A percentile compares a stretch with the other conserved stretches of the same genome.
Conservation (phyloP, 2,329 filamentous ascomycete genomes). For the Fusarium buxicola region DNA sequence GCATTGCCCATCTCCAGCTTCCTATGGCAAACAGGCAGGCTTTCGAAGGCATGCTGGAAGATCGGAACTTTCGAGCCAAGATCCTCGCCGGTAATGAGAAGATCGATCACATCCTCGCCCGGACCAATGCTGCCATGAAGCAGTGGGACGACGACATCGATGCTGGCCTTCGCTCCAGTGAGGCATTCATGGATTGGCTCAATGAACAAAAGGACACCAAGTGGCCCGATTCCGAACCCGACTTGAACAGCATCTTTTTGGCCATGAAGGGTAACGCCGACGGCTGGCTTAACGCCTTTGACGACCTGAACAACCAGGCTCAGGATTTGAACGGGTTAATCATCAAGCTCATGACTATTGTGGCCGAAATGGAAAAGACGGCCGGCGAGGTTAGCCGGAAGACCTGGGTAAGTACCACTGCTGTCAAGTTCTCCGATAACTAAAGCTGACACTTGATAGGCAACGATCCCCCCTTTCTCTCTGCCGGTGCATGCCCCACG, state of each 20-base stretch:
- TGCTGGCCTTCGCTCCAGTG: conserved; percentile 80
- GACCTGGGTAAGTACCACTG: conserved; percentile 69
- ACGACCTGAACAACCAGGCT: conserved; percentile 78
- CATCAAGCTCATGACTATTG: conserved; percentile 78
- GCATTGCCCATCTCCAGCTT: conserved; percentile 82
- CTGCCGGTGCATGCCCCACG: conserved; percentile 28
- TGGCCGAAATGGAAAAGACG: conserved; percentile 86
- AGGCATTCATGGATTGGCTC: conserved; percentile 82
- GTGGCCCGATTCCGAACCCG: conserved; percentile 68
- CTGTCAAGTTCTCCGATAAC: neutral
- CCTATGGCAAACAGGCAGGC: conserved; percentile 85
- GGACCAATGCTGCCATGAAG: conserved; percentile 80
- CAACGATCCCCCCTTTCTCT: conserved; percentile 44
- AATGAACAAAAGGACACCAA: conserved; percentile 70
- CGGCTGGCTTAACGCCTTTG: conserved; percentile 86
- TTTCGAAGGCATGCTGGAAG: conserved; percentile 89
- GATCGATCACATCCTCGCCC: conserved; percentile 88
- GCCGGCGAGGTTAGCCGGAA: conserved; percentile 85
- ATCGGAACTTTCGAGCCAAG: conserved; percentile 82
- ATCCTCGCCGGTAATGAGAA: conserved; percentile 89
- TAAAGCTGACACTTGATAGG: conserved; percentile 34
- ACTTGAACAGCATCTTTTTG: conserved; percentile 78
- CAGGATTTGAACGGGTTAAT: conserved; percentile 77
- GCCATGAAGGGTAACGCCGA: conserved; percentile 95
- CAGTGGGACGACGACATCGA: conserved; percentile 83